Evolutionary conservation across 176 grass and related monocot species (phyloP), one percentile per base, ranked within the genome.

Genomic region (Phyllostachys edulis): DNA sequence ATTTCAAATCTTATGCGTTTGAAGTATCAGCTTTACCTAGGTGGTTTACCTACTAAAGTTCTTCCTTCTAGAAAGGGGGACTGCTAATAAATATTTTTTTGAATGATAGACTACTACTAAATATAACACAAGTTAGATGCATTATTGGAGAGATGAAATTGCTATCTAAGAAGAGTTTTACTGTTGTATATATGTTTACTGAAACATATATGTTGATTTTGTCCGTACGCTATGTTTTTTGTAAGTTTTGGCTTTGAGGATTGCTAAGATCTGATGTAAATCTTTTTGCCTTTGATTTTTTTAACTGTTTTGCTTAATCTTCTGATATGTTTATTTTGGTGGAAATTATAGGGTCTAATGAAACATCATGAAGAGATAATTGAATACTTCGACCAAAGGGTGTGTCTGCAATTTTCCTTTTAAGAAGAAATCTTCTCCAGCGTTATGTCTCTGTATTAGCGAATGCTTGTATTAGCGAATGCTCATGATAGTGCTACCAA

Each of bases 171-270:
- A 61, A 57, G 21, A 4, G 21, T 23, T 57, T 57, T 57, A 9
- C 7, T 57, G 7, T 15, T 15, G 54, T n/a, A n/a, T 57, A 57
- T 57, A 57, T 9, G 20, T 57, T 57, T n/a, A 4, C 70, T 98
- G 82, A 84, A 90, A 63, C 23, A 95, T 3, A 60, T 4, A 11
- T n/a, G 21, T 60, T 60, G 8, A 60, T 60, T 60, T 23, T 60
- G 3, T 60, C 26, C 5, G 1, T 6, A 64, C 14, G 27, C 27
- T 34, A 5, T 34, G 32, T 32, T 50, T 12, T 36, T 55, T 16
- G n/a, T n/a, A n/a, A 66, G 17, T 50, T 77, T 50, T 79, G 18
- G 18, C 60, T 44, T 61, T 23, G 17, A 61, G 21, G 55, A 63
- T 10, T 17, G 14, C 21, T 77, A 77, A 77, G 13, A 15, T 63